Evolutionary conservation across 1,139 yeast species (phyloP).

Genomic region (Barnettozyma hawaiiensis): DNA sequence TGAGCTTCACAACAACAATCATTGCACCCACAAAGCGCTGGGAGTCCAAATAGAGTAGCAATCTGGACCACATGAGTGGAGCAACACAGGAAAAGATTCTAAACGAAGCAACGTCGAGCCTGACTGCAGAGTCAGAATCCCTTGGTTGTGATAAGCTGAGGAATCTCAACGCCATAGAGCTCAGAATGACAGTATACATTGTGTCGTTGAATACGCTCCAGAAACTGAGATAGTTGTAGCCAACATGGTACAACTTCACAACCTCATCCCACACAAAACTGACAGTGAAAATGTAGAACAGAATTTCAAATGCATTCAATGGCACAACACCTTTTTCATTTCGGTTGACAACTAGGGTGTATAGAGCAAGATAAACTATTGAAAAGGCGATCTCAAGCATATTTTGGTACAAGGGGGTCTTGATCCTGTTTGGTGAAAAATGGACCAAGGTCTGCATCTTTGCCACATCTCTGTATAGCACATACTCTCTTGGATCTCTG

Average conservation of each 20-base stretch:
- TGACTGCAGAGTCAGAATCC: conserved; percentile 26
- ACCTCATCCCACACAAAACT: conserved; percentile 66
- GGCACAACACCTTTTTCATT: conserved; percentile 30
- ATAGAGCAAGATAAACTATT: conserved; percentile 55
- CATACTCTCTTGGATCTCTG: conserved; percentile 64
- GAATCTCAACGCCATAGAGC: conserved; percentile 53
- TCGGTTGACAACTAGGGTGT: conserved; percentile 58
- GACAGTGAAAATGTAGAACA: conserved; percentile 60
- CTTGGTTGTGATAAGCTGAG: conserved; percentile 39
- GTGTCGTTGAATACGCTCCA: conserved; percentile 76
- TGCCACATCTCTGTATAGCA: conserved; percentile 54
- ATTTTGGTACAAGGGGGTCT: conserved; percentile 81
- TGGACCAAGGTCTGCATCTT: conserved; percentile 56
- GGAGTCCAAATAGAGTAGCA: conserved; percentile 71
- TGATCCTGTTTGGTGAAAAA: conserved; percentile 76
- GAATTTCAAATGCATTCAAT: conserved; percentile 44
- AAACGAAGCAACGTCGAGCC: conserved; percentile 61
- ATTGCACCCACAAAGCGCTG: conserved; percentile 82
- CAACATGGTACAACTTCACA: conserved; percentile 70
- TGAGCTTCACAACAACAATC: conserved; percentile 77
- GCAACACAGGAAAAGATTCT: conserved; percentile 74
- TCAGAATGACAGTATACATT: conserved; percentile 50
- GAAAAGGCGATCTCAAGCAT: conserved; percentile 64
- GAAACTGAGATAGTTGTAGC: conserved; percentile 64
- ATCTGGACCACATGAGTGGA: conserved; percentile 82